Evolutionary conservation across 1,284 basidiomycete species (phyloP).

Genomic region (Xerocomus nothofagi): DNA sequence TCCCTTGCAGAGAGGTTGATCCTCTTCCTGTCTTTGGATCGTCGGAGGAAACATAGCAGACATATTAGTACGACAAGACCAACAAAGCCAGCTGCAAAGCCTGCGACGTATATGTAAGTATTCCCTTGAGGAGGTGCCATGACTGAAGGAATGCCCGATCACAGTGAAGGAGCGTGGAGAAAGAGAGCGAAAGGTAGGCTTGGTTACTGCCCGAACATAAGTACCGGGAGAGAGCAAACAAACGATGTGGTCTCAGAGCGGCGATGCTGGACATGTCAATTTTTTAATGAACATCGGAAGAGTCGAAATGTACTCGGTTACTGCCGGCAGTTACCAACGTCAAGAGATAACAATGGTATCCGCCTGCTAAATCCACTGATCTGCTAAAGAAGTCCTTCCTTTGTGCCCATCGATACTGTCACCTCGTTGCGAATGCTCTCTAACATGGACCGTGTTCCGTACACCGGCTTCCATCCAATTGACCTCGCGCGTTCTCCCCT

Average conservation of each 20-base stretch:
- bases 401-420: constrained; percentile 8
- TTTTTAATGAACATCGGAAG: no score
- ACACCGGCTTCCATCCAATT: constrained; percentile 42
- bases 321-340: no score
- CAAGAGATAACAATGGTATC: no score
- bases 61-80: constrained; percentile 27
- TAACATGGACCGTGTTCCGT: constrained; percentile 32
- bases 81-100: constrained; percentile 23
- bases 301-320: no score
- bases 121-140: not conserved
- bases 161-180: no score
- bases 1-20: constrained; percentile 46
- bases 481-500: constrained; percentile 40
- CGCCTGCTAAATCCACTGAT: not conserved
- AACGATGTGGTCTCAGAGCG: no score
- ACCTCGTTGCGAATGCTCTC: constrained; percentile 34
- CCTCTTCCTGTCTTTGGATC: constrained; percentile 41
- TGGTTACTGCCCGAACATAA: no score
- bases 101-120: constrained; percentile 42
- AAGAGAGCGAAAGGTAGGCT: no score
- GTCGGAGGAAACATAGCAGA: constrained; percentile 38
- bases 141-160: no score
- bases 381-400: not conserved
- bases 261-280: no score
- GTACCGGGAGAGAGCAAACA: no score